phyloP scores from a whole-genome alignment of 768 basidiomycete species.

The Suillus fuscotomentosus region DNA sequence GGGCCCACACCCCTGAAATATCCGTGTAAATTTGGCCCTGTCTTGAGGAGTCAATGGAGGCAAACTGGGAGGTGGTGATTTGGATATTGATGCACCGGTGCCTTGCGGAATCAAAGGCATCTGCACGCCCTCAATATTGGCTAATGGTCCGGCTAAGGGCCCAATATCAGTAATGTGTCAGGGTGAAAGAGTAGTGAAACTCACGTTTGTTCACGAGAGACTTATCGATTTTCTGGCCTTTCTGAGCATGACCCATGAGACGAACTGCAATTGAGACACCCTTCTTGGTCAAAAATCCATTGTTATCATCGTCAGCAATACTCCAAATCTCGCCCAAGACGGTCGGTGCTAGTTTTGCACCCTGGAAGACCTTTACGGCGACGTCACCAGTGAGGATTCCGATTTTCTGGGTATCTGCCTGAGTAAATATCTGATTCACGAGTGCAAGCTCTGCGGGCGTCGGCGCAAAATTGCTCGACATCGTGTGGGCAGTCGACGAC shows the following conservation, averaged over 20 bases:
- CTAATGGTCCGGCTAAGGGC: slow-evolving; percentile 73
- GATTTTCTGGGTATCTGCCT: slow-evolving; percentile 74
- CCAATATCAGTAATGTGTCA: slow-evolving; percentile 13
- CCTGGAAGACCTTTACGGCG: slow-evolving; percentile 83
- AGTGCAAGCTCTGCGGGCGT: slow-evolving; percentile 53
- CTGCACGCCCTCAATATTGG: slow-evolving; percentile 71
- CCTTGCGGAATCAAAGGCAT: slow-evolving; percentile 51
- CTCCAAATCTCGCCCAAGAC: slow-evolving; percentile 93
- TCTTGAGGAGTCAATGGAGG: slow-evolving; percentile 79
- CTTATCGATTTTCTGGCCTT: slow-evolving; percentile 65
- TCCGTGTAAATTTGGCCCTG: slow-evolving; percentile 74
- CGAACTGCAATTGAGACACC: slow-evolving; percentile 87
- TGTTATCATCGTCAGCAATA: slow-evolving; percentile 90
- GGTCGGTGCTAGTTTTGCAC: slow-evolving; percentile 75
- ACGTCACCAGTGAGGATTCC: slow-evolving; percentile 88
- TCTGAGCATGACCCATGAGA: slow-evolving; percentile 91
- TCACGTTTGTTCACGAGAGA: slow-evolving; percentile 71
- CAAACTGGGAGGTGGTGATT: slow-evolving; percentile 56
- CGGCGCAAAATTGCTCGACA: slow-evolving; percentile 45
- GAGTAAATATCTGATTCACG: slow-evolving; percentile 69
- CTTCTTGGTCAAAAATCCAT: slow-evolving; percentile 87
- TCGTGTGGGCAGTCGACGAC: slow-evolving; percentile 18
- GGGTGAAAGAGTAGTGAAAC: slow-evolving; percentile 24
- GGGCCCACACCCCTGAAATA: slow-evolving; percentile 75
- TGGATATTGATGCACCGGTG: slow-evolving; percentile 55